Conservation (phyloP, 1,139 yeast species). For the Eremothecium sinecaudum region DNA sequence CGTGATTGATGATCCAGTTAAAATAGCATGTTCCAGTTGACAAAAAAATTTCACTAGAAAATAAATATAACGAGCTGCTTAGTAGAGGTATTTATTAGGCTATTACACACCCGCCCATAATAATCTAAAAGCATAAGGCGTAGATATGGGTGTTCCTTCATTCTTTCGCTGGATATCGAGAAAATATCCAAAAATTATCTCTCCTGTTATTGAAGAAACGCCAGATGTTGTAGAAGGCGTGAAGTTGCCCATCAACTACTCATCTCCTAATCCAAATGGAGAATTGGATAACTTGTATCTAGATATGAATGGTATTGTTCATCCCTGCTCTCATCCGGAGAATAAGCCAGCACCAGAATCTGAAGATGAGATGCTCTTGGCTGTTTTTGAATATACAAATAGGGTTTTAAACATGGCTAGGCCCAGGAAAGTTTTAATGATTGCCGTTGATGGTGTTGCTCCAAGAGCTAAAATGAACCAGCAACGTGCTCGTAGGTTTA, state of each 20-base stretch:
- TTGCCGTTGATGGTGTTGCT: constrained; percentile 99
- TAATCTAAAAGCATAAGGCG: no score
- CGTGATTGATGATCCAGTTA: no score
- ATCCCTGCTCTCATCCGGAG: constrained; percentile 96
- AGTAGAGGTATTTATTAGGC: no score
- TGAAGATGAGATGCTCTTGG: constrained; percentile 91
- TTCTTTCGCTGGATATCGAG: constrained; percentile 92
- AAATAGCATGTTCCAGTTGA: no score
- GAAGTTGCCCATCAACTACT: constrained; percentile 55
- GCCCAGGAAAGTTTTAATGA: constrained; percentile 83
- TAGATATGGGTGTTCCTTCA: constrained; percentile 89
- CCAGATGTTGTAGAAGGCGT: constrained; percentile 46
- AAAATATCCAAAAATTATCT: constrained; percentile 88
- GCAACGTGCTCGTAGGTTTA: constrained; percentile 92
- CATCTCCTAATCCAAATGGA: constrained; percentile 86
- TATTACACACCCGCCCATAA: no score
- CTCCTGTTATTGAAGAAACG: constrained; percentile 79
- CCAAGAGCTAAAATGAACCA: constrained; percentile 99
- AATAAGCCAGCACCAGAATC: constrained; percentile 89
- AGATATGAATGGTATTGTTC: constrained; percentile 97
- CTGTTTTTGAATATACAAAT: constrained; percentile 81
- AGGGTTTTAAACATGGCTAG: constrained; percentile 87
- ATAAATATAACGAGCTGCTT: no score
- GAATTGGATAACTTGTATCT: constrained; percentile 84
- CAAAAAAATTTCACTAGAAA: no score